A percentile compares a stretch with the other conserved stretches of the same genome.
Evolutionary conservation across 164 flowering plant genomes (phyloP).

Genomic region (Umbilicus rupestris): DNA sequence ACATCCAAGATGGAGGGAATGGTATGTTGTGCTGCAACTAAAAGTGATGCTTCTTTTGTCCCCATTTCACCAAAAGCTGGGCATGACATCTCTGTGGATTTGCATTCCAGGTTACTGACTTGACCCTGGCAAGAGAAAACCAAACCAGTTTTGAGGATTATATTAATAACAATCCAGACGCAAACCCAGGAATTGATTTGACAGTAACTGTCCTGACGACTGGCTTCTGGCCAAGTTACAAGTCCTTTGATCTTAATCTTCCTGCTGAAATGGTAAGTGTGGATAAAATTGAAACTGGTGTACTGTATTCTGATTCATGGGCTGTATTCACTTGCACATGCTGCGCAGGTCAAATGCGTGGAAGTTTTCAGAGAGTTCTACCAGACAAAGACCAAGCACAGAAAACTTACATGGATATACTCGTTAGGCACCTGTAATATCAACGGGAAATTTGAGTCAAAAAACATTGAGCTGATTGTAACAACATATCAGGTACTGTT

Average conservation of each 20-base stretch:
- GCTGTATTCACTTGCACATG: conserved; percentile 1
- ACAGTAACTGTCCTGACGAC: conserved; percentile 87
- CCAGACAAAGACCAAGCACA: conserved; percentile 71
- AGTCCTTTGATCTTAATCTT: conserved; percentile 77
- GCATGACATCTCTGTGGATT: background rate
- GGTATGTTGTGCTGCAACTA: conserved; percentile 14
- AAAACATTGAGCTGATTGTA: conserved; percentile 73
- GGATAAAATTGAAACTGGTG: background rate
- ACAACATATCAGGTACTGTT: conserved; percentile 70
- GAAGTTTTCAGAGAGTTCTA: conserved; percentile 83
- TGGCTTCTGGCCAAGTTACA: conserved; percentile 95
- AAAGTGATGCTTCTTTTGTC: background rate
- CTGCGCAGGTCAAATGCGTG: conserved; percentile 58
- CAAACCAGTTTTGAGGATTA: conserved; percentile 31
- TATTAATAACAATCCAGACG: conserved; percentile 18
- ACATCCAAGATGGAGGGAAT: conserved; percentile 36
- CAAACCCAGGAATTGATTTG: conserved; percentile 63
- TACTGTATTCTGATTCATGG: background rate
- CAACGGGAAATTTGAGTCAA: conserved; percentile 69
- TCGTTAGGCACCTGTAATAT: conserved; percentile 82
- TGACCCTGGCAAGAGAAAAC: conserved; percentile 30
- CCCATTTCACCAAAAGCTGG: background rate
- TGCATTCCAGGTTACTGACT: conserved; percentile 31
- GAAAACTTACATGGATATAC: conserved; percentile 91
- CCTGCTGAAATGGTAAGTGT: conserved; percentile 72